Evolutionary conservation across 2,329 filamentous ascomycete genomes (phyloP), one percentile per base, ranked within the genome.

Genomic region (Penicillium sp.): DNA sequence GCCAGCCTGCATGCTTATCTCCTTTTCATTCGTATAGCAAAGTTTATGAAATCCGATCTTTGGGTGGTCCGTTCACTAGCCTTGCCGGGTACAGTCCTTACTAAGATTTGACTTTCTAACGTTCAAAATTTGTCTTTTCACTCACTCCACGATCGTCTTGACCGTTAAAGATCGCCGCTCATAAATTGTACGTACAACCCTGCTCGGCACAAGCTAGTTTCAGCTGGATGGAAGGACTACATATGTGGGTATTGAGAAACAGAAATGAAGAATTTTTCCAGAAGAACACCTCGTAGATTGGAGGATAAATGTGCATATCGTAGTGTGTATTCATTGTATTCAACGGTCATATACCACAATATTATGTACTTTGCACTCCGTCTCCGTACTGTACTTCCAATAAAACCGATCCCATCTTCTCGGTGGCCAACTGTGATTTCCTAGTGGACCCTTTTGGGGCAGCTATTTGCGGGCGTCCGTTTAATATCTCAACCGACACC

Each of bases 401-500:
- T 47, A 17, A 28, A 15, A 47, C 15, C 44, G n/a, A n/a, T 15
- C 44, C 44, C 44, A 24, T 28, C 44, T n/a, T 10, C 24, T 47
- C 24, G 44, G 61, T 56, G 44, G 49, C 45, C 51, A 66, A 53
- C 56, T 60, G 40, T 54, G 56, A 54, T 63, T 62, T 40, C 58
- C 45, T 57, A 35, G 67, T 70, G 68, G 68, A 68, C 60, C 68
- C 63, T 65, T 56, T 38, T 22, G 40, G 50, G 56, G 26, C 19
- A n/a, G 15, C 15, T 37, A 45, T 57, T 60, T 47, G 61, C 51
- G 61, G 62, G 57, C 62, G 57, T 65, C 62, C 58, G 56, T 61
- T 68, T 69, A 70, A 67, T 68, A 69, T 67, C 66, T 53, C 33
- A 60, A 55, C 30, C 58, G 44, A 54, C 58, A 38, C 7, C 30